Conservation (phyloP, 2,329 filamentous ascomycete genomes). For the Diaporthe ilicicola region DNA sequence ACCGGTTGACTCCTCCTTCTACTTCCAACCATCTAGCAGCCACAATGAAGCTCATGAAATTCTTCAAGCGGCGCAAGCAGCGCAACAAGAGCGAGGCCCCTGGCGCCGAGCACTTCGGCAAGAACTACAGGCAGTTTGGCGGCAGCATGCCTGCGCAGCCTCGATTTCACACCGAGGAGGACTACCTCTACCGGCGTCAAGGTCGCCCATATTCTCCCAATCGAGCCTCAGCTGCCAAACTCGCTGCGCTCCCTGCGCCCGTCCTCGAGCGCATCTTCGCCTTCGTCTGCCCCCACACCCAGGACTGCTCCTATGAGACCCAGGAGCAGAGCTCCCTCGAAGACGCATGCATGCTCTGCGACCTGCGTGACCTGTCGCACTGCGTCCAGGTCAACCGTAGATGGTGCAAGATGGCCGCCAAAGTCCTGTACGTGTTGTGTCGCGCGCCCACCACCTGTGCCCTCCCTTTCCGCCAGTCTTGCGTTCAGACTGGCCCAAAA, state of each 20-base stretch:
- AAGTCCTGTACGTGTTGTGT: slow-evolving; percentile 65
- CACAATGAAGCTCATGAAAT: slow-evolving; percentile 33
- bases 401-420: slow-evolving; percentile 68
- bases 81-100: slow-evolving; percentile 37
- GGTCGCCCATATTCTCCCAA: slow-evolving; percentile 48
- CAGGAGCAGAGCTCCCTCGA: slow-evolving; percentile 83
- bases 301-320: slow-evolving; percentile 80
- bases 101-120: slow-evolving; percentile 32
- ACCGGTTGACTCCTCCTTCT: background rate
- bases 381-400: slow-evolving; percentile 77
- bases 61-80: slow-evolving; percentile 47
- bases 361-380: slow-evolving; percentile 86
- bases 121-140: slow-evolving; percentile 38
- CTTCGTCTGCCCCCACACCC: slow-evolving; percentile 83
- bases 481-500: background rate
- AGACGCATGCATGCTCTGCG: slow-evolving; percentile 91
- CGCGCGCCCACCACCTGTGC: slow-evolving; percentile 7
- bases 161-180: slow-evolving; percentile 13
- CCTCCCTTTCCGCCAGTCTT: background rate
- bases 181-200: slow-evolving; percentile 20
- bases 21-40: background rate
- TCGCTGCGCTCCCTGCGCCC: slow-evolving; percentile 68
- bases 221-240: slow-evolving; percentile 49
- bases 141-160: slow-evolving; percentile 34
- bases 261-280: slow-evolving; percentile 81